Evolutionary conservation across 805 yeast genomes (phyloP).

Genomic region (Barnettozyma vustinii): DNA sequence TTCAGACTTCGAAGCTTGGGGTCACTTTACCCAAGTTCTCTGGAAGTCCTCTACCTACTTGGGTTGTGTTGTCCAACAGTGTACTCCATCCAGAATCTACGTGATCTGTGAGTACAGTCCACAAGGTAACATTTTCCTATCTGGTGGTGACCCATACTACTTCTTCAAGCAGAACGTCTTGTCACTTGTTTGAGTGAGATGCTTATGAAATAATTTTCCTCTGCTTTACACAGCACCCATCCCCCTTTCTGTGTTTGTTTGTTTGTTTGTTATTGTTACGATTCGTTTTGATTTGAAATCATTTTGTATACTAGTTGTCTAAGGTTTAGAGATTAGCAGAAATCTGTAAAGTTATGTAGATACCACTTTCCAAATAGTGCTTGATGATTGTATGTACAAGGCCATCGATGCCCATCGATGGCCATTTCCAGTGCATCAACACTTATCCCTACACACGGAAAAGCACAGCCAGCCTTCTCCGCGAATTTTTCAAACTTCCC

Average conservation of each 20-base stretch:
- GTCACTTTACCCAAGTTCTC: conserved; percentile 74
- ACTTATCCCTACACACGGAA: too few relatives aligned
- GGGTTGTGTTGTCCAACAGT: conserved; percentile 49
- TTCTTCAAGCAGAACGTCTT: conserved; percentile 41
- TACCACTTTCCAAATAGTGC: background rate
- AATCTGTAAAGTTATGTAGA: too few relatives aligned
- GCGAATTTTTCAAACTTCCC: background rate
- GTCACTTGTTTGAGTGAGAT: conserved; percentile 20
- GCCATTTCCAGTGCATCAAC: too few relatives aligned
- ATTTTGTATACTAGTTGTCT: background rate
- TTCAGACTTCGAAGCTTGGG: conserved; percentile 46
- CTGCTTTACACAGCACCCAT: background rate
- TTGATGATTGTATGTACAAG: background rate
- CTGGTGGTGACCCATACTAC: conserved; percentile 26
- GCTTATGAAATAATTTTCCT: background rate
- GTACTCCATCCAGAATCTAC: conserved; percentile 38
- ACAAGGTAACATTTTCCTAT: conserved; percentile 43
- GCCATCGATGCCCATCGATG: too few relatives aligned
- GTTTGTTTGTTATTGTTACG: background rate
- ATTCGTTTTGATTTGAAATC: background rate
- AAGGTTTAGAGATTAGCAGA: background rate
- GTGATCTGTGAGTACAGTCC: conserved; percentile 64
- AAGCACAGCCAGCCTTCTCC: background rate
- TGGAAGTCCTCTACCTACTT: conserved; percentile 58
- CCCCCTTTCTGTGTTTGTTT: background rate